A percentile compares a stretch with the other conserved stretches of the same genome.
phyloP scores from a whole-genome alignment of 495 filamentous ascomycete genomes.

The Xylaria longipes region DNA sequence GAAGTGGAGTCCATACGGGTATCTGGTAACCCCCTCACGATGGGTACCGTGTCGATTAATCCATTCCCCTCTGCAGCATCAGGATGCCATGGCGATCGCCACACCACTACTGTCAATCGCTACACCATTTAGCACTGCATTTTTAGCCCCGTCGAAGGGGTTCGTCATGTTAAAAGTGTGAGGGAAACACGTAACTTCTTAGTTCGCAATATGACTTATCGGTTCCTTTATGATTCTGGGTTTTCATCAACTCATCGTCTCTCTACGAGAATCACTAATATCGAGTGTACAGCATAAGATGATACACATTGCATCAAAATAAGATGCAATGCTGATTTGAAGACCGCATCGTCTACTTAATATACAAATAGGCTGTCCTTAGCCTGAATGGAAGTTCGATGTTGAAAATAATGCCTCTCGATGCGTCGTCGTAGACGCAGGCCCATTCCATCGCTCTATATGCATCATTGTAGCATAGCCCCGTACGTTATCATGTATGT shows the following conservation, averaged over 20 bases:
- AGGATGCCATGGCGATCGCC: too few relatives aligned
- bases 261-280: neutral
- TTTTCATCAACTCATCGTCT: neutral
- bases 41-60: too few relatives aligned
- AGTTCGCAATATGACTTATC: neutral
- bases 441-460: conserved; percentile 24
- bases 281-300: neutral
- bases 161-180: neutral
- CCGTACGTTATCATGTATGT: conserved; percentile 23
- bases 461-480: conserved; percentile 18
- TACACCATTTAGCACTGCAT: too few relatives aligned
- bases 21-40: too few relatives aligned
- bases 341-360: conserved; percentile 15
- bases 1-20: too few relatives aligned
- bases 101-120: too few relatives aligned
- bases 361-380: conserved; percentile 24
- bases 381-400: neutral
- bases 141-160: neutral
- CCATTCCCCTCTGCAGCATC: too few relatives aligned
- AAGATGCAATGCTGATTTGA: conserved; percentile 3
- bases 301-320: neutral
- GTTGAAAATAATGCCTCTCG: conserved; percentile 1
- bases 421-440: conserved; percentile 18
- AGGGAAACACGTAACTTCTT: neutral
- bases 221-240: neutral